Evolutionary conservation across 768 basidiomycete genomes (phyloP), one percentile per base, ranked within the genome.

Genomic region (Dentipellis sp.): DNA sequence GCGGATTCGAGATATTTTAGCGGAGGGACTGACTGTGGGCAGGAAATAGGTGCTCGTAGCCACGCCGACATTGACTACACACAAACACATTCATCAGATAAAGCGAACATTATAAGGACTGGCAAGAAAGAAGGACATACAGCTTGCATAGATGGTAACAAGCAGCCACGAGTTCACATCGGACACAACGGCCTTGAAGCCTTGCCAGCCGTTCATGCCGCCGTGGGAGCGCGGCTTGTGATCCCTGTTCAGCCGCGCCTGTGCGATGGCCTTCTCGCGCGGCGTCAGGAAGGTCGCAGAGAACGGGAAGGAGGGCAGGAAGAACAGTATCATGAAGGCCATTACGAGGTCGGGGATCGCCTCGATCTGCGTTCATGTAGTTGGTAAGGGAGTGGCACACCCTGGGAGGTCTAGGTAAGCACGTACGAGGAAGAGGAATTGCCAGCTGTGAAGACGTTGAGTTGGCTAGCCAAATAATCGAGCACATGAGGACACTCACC

Each of bases 161-260:
- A 80, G 76, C 49, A 77, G 53, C 79, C 79, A 82, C 10, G 80
- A 72, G 64, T 80, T 76, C 11, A 69, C 36, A 64, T 82, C 80
- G 7, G 68, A 62, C 37, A 80, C 63, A 48, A 82, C 64, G n/a
- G 74, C 75, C 54, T 78, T 79, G 65, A 82, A 75, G 6, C 78
- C 79, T 58, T 75, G 64, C 79, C 77, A 80, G 16, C 79, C 80
- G 17, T 66, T 74, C 78, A 79, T 78, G 17, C 79, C 80, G 29
- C 80, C 80, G 63, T 81, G 80, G 2, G 79, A 80, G 49, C 75
- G 75, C 16, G 80, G 80, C 56, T 73, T 79, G 54, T 82, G 80
- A 60, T 81, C 79, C 14, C 75, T 68, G 53, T 79, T 76, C 16
- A 82, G 63, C 10, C 79, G 71, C n/a, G 79, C 79, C 64, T 80